phyloP scores from a whole-genome alignment of 1,284 basidiomycete genomes.

The Fistulinella cinereoalba region DNA sequence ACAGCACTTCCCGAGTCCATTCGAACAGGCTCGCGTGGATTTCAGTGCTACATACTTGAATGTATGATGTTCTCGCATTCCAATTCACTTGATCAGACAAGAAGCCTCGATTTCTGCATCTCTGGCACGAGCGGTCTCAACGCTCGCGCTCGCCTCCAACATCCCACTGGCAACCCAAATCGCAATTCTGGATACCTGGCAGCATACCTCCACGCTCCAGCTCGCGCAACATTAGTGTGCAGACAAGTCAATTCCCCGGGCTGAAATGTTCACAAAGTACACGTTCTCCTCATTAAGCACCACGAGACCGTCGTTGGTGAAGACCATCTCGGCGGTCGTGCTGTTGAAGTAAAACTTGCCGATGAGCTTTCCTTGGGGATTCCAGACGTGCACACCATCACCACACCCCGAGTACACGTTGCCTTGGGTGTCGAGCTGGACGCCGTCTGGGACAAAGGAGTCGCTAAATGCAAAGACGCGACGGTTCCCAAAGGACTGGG shows the following conservation, averaged over 20 bases:
- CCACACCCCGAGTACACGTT: constrained; percentile 25
- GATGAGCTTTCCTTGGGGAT: constrained; percentile 57
- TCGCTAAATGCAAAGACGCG: constrained; percentile 71
- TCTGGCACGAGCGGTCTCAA: too few species aligned
- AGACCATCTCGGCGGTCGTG: constrained; percentile 62
- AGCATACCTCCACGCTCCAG: neutral
- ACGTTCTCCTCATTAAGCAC: constrained; percentile 15
- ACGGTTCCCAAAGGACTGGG: constrained; percentile 57
- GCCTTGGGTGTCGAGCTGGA: constrained; percentile 38
- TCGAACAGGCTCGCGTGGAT: too few species aligned
- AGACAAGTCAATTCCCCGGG: constrained; percentile 18
- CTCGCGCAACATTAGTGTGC: neutral
- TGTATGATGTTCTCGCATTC: too few species aligned
- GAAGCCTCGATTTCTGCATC: too few species aligned
- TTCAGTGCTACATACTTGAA: too few species aligned
- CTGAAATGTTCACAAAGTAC: constrained; percentile 17
- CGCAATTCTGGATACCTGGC: too few species aligned
- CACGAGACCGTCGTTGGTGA: constrained; percentile 34
- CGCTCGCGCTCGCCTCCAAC: too few species aligned
- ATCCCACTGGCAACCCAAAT: too few species aligned
- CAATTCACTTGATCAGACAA: too few species aligned
- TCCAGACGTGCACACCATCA: constrained; percentile 54
- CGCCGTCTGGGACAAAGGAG: constrained; percentile 70
- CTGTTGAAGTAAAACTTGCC: constrained; percentile 72
- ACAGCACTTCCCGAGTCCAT: too few species aligned